Base-by-base conservation (phyloP, 2,329 filamentous ascomycete genomes). In the Metarhizium album region DNA sequence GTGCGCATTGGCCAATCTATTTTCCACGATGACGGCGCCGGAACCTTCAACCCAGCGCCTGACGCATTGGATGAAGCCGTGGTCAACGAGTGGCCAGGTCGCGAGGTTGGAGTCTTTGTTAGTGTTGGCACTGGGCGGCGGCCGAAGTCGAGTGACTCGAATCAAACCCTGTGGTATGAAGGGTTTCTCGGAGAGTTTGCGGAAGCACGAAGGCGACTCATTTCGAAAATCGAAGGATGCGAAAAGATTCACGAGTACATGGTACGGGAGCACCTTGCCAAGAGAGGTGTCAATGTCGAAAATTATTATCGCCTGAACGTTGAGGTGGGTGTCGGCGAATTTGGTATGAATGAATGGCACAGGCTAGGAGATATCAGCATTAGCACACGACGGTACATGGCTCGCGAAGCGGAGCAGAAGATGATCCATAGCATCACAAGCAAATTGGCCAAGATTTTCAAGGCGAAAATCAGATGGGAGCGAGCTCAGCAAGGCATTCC, bases 281-380 rank as follows among this genome's bases (percentile, higher is more conserved):
- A 83, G 64, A 82, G 90, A 33, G 82, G 85, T 24, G 87, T 97
- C 53, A 90, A 86, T 59, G 79, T 81, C 48, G 90, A 96, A 52
- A 88, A 94, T 65, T 98, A 98, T 71, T 95, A 90, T 66, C 86
- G 93, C 7, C 74, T 97, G n/a, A 98, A 98, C 57, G 93, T 97
- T 40, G 90, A 97, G 63, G 84, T 95, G 16, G 93, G 91, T 1
- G 90, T 97, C 3, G 90, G 91, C 49, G 93, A 97, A 63, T 97
- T 96, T 65, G 91, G 87, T 48, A 97, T 98, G 90, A 98, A 97
- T 64, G 93, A 97, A 65, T 98, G 93, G 93, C 81, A 88, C 60
- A 82, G 90, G 3, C 72, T 97, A n/a, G 85, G 87, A 24, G 91
- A 96, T 48, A 97, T 98, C 69, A 95, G 88, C 71, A 96, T 89